Evolutionary conservation across 2,329 filamentous ascomycete species (phyloP), one percentile per base, ranked within the genome.

Genomic region (Didymella keratinophila): DNA sequence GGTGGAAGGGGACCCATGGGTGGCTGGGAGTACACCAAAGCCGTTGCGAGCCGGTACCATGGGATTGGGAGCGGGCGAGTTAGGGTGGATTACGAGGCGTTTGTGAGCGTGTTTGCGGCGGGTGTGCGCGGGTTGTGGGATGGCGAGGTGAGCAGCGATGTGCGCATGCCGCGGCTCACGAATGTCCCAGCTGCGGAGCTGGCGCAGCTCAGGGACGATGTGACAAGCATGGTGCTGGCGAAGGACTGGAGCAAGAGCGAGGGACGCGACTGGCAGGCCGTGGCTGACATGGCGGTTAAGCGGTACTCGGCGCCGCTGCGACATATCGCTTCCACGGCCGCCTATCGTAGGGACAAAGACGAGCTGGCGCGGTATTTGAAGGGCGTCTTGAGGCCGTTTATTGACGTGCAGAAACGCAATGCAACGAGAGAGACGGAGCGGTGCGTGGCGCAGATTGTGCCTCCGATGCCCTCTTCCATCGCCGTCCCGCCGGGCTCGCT

Each of bases 281-380:
- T 89, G 1, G 81, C 83, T 0, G 90, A 93, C 65, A 82, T 89
- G 80, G 78, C 93, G 4, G 80, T 91, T 4, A 72, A 79, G 4
- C 83, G 89, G 1, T 92, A 89, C 66, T 82, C 83, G 4, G 78
- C 83, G 30, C 79, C 86, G 23, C 75, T 93, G 27, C 73, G 76
- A 41, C 69, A 74, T 50, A 62, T 80, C 20, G 57, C 62, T 27
- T 58, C 58, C 23, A 37, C 56, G 27, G 8, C 36, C 44, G 10
- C 53, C 48, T 39, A 74, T 53, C 52, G 73, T 49, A 27, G 41
- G 47, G 32, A 58, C 64, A 64, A 58, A 47, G 36, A 66, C 8
- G 56, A 58, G 4, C 63, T 78, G 25, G 63, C 68, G 18, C 41
- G 34, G 2, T 72, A 78, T 43, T 53, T 78, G 2, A 50, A 61